Evolutionary conservation across 192 early-diverging fungal species (phyloP), one percentile per base, ranked within the genome.

Genomic region (Thoreauomyces humboldtii): DNA sequence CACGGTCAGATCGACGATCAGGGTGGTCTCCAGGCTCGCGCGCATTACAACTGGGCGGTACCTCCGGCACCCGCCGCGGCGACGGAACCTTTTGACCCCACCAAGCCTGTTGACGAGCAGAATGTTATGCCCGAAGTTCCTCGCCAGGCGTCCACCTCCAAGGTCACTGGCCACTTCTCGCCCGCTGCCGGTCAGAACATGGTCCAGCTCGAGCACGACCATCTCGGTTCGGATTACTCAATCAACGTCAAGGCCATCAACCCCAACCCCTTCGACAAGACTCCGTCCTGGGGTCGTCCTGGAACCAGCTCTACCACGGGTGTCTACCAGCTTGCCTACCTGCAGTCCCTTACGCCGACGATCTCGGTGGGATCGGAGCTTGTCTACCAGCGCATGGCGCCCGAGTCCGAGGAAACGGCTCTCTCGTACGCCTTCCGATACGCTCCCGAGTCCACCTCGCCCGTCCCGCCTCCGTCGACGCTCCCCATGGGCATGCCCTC

Each of bases 1-100:
- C 92, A 94, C 62, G 97, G 95, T 5, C 93, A 90, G 71, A 85
- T 99, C 77, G 97, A 98, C 67, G 90, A 89, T 56, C 89, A 97
- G 63, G 87, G 90, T 51, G 90, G 83, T 59, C 81, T 99, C 34
- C 86, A 90, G 69, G 96, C 88, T 12, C 80, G 91, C 46, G 79
- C 81, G 53, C 82, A 91, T 81, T 87, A 93, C 74, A 85, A 84
- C 62, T 92, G 94, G 91, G 84, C 86, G 44, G 79, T 85, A 59
- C 55, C 75, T 35, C 78, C 54, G 29, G 15, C 47, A 17, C 33
- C 73, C 35, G 45, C 65, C 22, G 41, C 53, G 17, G 73, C 66
- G 4, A 56, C 67, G 37, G 65, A 73, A 22, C 67, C 61, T 24
- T 48, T 55, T 28, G 58, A 69, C 62, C 70, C 74, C 32, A 63